A percentile compares a stretch with the other conserved stretches of the same genome.
Conservation (phyloP, 495 filamentous ascomycete species). For the Pyrenula massariospora region DNA sequence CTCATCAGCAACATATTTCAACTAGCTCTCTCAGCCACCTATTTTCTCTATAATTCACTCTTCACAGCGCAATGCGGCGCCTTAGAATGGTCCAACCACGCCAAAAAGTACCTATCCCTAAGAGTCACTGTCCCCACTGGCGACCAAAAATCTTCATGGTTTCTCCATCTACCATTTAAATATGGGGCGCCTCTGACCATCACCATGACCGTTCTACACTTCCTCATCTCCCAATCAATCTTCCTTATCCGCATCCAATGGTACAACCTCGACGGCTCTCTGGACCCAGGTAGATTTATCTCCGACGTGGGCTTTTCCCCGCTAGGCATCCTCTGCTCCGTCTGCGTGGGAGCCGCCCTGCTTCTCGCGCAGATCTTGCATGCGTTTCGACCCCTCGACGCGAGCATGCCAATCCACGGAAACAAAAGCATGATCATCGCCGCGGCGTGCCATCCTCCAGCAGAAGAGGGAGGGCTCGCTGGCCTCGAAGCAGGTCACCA, state of each 20-base stretch:
- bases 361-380: slow-evolving; percentile 5
- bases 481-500: too few species aligned
- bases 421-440: slow-evolving; percentile 20
- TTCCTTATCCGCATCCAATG: slow-evolving; percentile 19
- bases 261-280: background rate
- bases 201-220: slow-evolving; percentile 17
- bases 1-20: slow-evolving; percentile 27
- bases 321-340: slow-evolving; percentile 11
- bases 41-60: too few species aligned
- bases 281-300: background rate
- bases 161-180: slow-evolving; percentile 24
- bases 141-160: slow-evolving; percentile 24
- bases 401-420: slow-evolving; percentile 15
- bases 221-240: slow-evolving; percentile 25
- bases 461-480: too few species aligned
- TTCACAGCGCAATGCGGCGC: slow-evolving; percentile 21
- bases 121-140: slow-evolving; percentile 23
- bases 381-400: slow-evolving; percentile 7
- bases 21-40: slow-evolving; percentile 22
- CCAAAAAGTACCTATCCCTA: slow-evolving; percentile 14
- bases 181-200: slow-evolving; percentile 21
- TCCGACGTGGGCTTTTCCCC: slow-evolving; percentile 13
- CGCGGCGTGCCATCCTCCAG: background rate
- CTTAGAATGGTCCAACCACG: slow-evolving; percentile 14
- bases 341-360: slow-evolving; percentile 7